Base-by-base conservation (phyloP, 2,329 filamentous ascomycete genomes). In the Huntiella moniliformis region DNA sequence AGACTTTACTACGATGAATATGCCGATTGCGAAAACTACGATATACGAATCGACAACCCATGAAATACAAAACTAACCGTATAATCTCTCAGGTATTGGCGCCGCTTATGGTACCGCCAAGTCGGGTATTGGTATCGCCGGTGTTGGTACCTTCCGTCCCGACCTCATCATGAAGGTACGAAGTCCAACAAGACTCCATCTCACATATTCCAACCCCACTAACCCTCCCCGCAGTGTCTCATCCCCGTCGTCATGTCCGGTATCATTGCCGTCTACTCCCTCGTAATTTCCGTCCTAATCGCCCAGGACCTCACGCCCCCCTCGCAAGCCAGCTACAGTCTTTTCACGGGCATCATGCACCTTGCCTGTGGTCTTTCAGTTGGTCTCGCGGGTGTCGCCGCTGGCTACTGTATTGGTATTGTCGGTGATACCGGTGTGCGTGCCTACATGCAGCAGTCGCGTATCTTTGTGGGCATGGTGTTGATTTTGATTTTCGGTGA, bases 401-500 rank as follows among this genome's bases (percentile, higher is more conserved):
- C 91, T 50, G 91, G 91, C 45, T 98, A 96, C 65, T 84, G 86
- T 50, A 98, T 98, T 61, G 91, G 91, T 46, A 75, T 94, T 51
- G 88, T 98, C 16, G 91, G 91, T 54, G 92, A 98, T 66, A 80
- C 79, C 64, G 87, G 91, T 51, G 88, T 96, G 45, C 78, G 91
- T 55, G 79, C 86, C 48, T 96, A 92, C 67, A 94, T 98, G 86
- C 77, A 85, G 57, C 91, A 98, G 63, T 92, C 83, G 42, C 76
- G 88, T 52, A 82, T 98, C 53, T 98, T 95, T 56, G 91, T 98
- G 42, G 91, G 91, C 62, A 96, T 96, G 91, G 88, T 98, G 40
- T 67, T 98, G 56, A 96, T 96, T 55, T 73, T 96, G 52, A 98
- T 98, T 74, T 98, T 98, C 60, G 91, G 85, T 48, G 91, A 98